These are phyloP conservation scores for Eutrema salsugineum DNA, from an alignment of 441 rosid species.

Conservation along the genomic window DNA sequence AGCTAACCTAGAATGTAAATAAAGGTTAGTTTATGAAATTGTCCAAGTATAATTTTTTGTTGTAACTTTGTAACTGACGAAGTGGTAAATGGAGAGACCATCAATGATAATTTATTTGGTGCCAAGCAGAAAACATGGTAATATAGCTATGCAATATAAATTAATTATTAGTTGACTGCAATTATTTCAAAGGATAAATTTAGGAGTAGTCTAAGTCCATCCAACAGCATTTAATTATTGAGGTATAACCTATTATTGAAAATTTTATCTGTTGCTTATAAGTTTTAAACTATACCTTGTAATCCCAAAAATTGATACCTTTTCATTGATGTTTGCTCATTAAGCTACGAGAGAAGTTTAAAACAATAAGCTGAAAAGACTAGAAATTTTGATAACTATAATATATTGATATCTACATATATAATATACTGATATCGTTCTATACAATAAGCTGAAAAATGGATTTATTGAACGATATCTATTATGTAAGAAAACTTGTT, in stretches of 20 bases:
- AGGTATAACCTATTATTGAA: neutral
- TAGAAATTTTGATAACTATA: no score
- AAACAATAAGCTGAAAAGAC: no score
- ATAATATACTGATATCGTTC: no score
- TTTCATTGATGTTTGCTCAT: no score
- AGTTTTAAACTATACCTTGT: no score
- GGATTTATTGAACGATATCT: no score
- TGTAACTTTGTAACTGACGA: conserved; percentile 18
- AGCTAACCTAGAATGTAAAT: neutral
- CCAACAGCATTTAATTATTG: neutral
- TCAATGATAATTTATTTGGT: conserved; percentile 14
- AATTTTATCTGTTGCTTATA: neutral
- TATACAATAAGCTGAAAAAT: no score
- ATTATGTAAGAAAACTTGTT: no score
- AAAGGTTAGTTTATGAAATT: neutral
- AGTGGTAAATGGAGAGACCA: conserved; percentile 14
- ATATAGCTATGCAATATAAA: neutral
- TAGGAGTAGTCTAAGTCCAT: conserved; percentile 9
- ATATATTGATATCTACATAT: no score
- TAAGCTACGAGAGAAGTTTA: no score
- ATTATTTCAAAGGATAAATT: conserved; percentile 9
- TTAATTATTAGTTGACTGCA: conserved; percentile 25
- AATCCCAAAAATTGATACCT: no score
- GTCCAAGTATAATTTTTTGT: neutral
- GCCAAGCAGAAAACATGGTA: conserved; percentile 8